A percentile compares a stretch with the other conserved stretches of the same genome.
Evolutionary conservation across 1,284 basidiomycete genomes (phyloP).

Genomic region (Sanguinoderma infundibulare): DNA sequence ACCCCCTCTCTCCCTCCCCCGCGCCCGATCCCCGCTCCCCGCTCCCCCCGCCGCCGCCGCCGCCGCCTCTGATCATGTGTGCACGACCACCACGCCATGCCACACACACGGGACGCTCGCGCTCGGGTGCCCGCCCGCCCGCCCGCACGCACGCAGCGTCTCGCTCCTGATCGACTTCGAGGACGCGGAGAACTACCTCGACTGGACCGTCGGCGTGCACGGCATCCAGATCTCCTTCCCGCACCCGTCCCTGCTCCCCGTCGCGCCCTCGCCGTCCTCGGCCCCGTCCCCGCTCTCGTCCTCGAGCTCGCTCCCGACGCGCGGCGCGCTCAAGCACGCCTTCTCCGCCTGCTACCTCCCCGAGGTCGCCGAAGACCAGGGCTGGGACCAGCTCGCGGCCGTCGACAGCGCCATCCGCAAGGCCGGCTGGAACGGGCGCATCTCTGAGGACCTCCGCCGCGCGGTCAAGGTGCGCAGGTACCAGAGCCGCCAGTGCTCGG

Average conservation of each 20-base stretch:
- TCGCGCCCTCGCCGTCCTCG: constrained; percentile 54
- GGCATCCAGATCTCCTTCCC: constrained; percentile 91
- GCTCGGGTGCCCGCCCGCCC: background rate
- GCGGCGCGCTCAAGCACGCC: constrained; percentile 55
- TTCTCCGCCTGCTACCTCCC: constrained; percentile 95
- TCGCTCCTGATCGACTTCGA: constrained; percentile 95
- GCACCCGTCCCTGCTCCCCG: constrained; percentile 66
- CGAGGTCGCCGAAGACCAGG: constrained; percentile 90
- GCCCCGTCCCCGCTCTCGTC: constrained; percentile 74
- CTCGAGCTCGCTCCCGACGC: constrained; percentile 55
- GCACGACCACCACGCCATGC: background rate
- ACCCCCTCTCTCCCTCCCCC: background rate
- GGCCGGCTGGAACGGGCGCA: constrained; percentile 84
- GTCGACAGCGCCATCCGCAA: constrained; percentile 92
- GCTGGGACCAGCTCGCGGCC: constrained; percentile 90
- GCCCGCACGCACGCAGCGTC: constrained; percentile 67
- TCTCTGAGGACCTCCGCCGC: constrained; percentile 83
- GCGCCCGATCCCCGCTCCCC: background rate
- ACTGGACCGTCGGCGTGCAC: constrained; percentile 92
- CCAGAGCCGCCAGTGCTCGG: constrained; percentile 77
- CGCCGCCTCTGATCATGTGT: background rate
- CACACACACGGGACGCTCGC: background rate
- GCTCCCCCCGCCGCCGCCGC: background rate
- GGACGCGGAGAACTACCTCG: constrained; percentile 82
- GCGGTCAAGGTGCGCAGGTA: constrained; percentile 84